Evolutionary conservation across 2,329 filamentous ascomycete species (phyloP).

Genomic region (Aspergillus melleus): DNA sequence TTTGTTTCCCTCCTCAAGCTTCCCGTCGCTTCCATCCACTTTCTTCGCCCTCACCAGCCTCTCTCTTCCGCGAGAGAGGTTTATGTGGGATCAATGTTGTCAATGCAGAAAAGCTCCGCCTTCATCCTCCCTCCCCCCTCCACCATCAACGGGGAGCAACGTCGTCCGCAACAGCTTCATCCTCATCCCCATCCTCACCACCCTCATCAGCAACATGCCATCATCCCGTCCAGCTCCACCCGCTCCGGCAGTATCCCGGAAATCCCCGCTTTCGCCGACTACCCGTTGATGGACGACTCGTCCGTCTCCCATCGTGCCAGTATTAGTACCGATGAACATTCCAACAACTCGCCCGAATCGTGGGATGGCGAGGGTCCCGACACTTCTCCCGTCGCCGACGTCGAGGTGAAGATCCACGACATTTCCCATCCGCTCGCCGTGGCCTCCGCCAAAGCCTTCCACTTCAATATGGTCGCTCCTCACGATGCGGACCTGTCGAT

Average conservation of each 20-base stretch:
- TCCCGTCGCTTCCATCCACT: background rate
- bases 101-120: constrained; percentile 37
- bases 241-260: constrained; percentile 24
- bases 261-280: constrained; percentile 25
- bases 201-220: constrained; percentile 13
- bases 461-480: constrained; percentile 27
- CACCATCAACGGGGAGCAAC: constrained; percentile 18
- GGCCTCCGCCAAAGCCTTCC: constrained; percentile 22
- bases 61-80: constrained; percentile 5
- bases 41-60: background rate
- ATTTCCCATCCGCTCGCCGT: constrained; percentile 16
- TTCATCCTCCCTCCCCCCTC: constrained; percentile 25
- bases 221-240: constrained; percentile 20
- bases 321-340: constrained; percentile 35
- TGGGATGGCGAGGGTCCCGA: constrained; percentile 28
- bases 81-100: constrained; percentile 36
- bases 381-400: constrained; percentile 21
- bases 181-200: constrained; percentile 7
- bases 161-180: background rate
- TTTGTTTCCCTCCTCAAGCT: background rate
- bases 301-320: constrained; percentile 32
- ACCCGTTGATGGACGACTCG: constrained; percentile 28
- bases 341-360: constrained; percentile 31
- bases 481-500: constrained; percentile 21
- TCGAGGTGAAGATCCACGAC: constrained; percentile 22